Percentiles rank a stretch among this genome's conserved stretches.
Evolutionary conservation across 129 eudicot species (phyloP).

Genomic region (Centrapalus pauciflorus): DNA sequence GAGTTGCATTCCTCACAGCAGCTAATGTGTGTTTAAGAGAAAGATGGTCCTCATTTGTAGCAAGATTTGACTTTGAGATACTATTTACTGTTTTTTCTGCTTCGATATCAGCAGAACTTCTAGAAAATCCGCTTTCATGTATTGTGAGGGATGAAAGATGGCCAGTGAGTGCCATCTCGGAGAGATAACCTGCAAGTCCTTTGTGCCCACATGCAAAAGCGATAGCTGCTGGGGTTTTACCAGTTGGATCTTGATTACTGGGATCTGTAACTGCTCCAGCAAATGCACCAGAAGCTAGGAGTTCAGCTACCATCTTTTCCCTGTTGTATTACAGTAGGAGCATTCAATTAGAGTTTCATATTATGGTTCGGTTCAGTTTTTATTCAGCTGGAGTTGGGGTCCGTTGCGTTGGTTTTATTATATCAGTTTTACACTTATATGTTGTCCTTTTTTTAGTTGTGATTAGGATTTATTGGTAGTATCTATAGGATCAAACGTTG

Average conservation of each 20-base stretch:
- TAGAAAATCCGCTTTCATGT: constrained; percentile 37
- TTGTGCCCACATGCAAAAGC: constrained; percentile 64
- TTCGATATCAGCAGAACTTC: not conserved
- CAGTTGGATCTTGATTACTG: constrained; percentile 58
- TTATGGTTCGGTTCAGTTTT: not conserved
- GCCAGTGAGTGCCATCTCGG: constrained; percentile 73
- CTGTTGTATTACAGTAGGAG: constrained; percentile 28
- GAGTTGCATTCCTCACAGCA: constrained; percentile 82
- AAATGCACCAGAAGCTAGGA: constrained; percentile 83
- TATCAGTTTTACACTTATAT: not conserved
- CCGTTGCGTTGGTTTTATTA: no score
- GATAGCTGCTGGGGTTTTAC: constrained; percentile 80
- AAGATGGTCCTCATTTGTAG: constrained; percentile 39
- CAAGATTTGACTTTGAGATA: constrained; percentile 31
- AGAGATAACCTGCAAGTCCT: constrained; percentile 93
- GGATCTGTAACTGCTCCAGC: constrained; percentile 98
- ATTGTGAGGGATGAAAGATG: constrained; percentile 77
- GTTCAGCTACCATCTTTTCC: constrained; percentile 92
- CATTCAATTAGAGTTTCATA: constrained; percentile 1
- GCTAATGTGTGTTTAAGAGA: constrained; percentile 60
- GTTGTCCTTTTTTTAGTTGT: not conserved
- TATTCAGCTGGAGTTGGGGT: not conserved
- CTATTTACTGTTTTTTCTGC: constrained; percentile 46
- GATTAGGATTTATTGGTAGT: not conserved
- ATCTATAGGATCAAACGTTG: not conserved